These are phyloP conservation scores for Yueomyces sinensis DNA, from an alignment of 805 yeast genomes.

Conservation along the genomic window DNA sequence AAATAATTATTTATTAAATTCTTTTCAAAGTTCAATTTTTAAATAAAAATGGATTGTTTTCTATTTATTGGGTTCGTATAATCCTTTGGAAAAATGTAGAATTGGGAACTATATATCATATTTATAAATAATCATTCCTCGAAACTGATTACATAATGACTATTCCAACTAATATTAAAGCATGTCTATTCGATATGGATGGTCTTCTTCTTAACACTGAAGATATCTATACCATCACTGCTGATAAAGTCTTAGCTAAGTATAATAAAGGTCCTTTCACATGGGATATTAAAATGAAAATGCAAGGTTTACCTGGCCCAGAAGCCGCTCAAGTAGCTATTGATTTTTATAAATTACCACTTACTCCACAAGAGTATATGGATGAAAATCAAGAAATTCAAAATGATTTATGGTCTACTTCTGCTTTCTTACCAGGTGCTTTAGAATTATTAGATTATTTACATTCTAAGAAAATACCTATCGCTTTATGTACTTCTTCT, in stretches of 20 bases:
- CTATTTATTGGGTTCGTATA: too few relatives aligned
- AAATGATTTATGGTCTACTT: slow-evolving; percentile 42
- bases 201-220: slow-evolving; percentile 89
- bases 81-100: too few relatives aligned
- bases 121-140: too few relatives aligned
- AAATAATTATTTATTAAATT: too few relatives aligned
- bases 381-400: slow-evolving; percentile 39
- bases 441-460: slow-evolving; percentile 47
- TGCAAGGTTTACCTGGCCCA: slow-evolving; percentile 88
- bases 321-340: slow-evolving; percentile 55
- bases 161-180: slow-evolving; percentile 10
- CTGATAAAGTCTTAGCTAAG: slow-evolving; percentile 49
- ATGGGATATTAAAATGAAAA: slow-evolving; percentile 78
- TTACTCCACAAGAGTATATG: slow-evolving; percentile 52
- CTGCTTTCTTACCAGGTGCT: slow-evolving; percentile 77
- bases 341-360: slow-evolving; percentile 53
- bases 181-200: slow-evolving; percentile 65
- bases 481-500: slow-evolving; percentile 88
- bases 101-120: too few relatives aligned
- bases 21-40: too few relatives aligned
- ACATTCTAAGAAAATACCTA: slow-evolving; percentile 44
- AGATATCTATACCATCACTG: slow-evolving; percentile 73
- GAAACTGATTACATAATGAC: too few relatives aligned
- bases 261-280: slow-evolving; percentile 71
- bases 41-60: too few relatives aligned